These are phyloP conservation scores for Fraxinus baroniana DNA, from an alignment of 305 asterid genomes.

Conservation along the genomic window DNA sequence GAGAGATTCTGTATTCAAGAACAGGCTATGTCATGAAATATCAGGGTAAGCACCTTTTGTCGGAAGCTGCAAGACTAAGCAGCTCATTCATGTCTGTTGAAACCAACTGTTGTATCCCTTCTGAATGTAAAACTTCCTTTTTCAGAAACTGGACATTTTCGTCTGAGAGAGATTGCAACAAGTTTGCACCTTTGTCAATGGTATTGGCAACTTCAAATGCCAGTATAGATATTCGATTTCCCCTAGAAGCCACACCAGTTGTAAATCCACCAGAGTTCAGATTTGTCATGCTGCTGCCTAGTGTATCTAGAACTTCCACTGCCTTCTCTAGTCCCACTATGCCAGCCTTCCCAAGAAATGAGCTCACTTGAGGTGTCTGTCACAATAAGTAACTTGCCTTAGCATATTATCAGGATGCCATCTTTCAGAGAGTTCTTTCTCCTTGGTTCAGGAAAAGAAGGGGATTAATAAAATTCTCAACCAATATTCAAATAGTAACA, in stretches of 20 bases:
- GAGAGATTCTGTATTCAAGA: neutral
- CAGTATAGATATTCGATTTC: constrained; percentile 68
- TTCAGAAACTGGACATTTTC: constrained; percentile 67
- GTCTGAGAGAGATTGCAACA: constrained; percentile 77
- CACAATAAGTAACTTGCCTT: constrained; percentile 31
- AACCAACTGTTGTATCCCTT: constrained; percentile 75
- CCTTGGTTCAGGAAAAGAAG: neutral
- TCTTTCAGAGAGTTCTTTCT: constrained; percentile 2
- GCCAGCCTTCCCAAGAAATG: constrained; percentile 97
- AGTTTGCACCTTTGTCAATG: constrained; percentile 75
- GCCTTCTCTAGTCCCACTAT: constrained; percentile 79
- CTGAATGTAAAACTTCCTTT: constrained; percentile 76
- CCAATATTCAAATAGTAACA: neutral
- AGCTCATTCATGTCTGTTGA: constrained; percentile 88
- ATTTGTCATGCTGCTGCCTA: constrained; percentile 94
- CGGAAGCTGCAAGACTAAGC: constrained; percentile 85
- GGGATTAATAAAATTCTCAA: neutral
- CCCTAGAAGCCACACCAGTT: constrained; percentile 65
- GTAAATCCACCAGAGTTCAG: constrained; percentile 84
- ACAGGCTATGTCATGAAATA: constrained; percentile 1
- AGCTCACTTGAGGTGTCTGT: constrained; percentile 68
- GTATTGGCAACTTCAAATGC: constrained; percentile 99
- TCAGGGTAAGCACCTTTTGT: constrained; percentile 62
- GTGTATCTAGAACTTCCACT: constrained; percentile 80
- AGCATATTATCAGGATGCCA: constrained; percentile 10